Conservation (phyloP, 257 asterid species). For the Salvia hispanica region DNA sequence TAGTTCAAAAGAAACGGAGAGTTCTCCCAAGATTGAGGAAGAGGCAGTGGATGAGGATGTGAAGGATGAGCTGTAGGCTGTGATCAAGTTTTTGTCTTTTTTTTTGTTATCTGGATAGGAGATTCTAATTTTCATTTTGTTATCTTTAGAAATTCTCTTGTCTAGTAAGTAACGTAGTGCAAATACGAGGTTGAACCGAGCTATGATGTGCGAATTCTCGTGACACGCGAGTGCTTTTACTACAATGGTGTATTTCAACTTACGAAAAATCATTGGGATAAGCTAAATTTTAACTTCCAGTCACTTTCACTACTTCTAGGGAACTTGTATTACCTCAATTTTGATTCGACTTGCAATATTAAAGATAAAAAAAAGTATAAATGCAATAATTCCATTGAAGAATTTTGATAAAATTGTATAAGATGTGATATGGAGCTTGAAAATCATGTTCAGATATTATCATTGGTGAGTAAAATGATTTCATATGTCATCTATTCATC, state of each 20-base stretch:
- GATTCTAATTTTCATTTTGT: neutral
- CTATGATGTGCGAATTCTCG: neutral
- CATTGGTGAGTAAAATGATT: too few species aligned
- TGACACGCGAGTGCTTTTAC: neutral
- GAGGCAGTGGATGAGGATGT: conserved; percentile 37
- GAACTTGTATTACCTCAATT: too few species aligned
- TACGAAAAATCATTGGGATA: too few species aligned
- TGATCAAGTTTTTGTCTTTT: neutral
- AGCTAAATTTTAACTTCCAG: too few species aligned
- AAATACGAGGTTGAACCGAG: conserved; percentile 10
- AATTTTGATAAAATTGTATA: too few species aligned
- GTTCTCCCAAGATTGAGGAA: conserved; percentile 33
- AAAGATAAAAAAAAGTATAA: too few species aligned
- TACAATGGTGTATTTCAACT: conserved; percentile 22
- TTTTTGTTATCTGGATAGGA: neutral
- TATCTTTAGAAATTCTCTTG: neutral
- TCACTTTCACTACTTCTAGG: too few species aligned
- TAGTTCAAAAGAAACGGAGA: conserved; percentile 43
- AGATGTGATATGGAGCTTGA: too few species aligned
- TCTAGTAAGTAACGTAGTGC: neutral
- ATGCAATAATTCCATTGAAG: too few species aligned
- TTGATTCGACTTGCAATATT: too few species aligned
- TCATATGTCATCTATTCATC: too few species aligned
- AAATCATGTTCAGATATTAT: too few species aligned
- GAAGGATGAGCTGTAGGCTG: conserved; percentile 74